Percentiles rank a stretch among this genome's conserved stretches.
Conservation (phyloP, 2,329 filamentous ascomycete genomes). For the Colletotrichum sp. region DNA sequence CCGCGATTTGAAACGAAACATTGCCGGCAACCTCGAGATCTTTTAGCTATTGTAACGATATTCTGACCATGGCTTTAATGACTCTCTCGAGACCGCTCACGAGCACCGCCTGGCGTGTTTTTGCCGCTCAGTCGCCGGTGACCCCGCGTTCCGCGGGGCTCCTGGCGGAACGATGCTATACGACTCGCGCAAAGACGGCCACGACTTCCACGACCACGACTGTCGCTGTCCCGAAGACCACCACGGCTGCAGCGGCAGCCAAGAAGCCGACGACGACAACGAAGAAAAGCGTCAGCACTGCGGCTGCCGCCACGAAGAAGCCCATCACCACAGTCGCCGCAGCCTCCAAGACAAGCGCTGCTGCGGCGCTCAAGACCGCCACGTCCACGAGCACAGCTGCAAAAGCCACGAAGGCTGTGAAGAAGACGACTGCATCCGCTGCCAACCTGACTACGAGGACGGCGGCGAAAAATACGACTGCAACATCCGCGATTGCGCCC, state of each 20-base stretch:
- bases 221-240: neutral
- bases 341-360: neutral
- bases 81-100: neutral
- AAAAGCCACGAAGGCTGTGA: neutral
- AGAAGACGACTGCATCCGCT: neutral
- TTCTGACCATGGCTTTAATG: neutral
- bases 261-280: slow-evolving; percentile 1
- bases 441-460: neutral
- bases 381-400: neutral
- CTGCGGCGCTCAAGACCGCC: neutral
- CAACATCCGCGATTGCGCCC: neutral
- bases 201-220: neutral
- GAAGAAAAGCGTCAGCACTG: slow-evolving; percentile 16
- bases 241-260: neutral
- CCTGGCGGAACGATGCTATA: slow-evolving; percentile 16
- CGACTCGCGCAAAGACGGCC: slow-evolving; percentile 1
- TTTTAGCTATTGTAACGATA: neutral
- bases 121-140: neutral
- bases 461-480: neutral
- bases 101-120: neutral
- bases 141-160: neutral
- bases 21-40: neutral
- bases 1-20: neutral
- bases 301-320: slow-evolving; percentile 1
- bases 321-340: neutral